Conservation (phyloP, 2,329 filamentous ascomycete species). For the Venturia aucupariae region DNA sequence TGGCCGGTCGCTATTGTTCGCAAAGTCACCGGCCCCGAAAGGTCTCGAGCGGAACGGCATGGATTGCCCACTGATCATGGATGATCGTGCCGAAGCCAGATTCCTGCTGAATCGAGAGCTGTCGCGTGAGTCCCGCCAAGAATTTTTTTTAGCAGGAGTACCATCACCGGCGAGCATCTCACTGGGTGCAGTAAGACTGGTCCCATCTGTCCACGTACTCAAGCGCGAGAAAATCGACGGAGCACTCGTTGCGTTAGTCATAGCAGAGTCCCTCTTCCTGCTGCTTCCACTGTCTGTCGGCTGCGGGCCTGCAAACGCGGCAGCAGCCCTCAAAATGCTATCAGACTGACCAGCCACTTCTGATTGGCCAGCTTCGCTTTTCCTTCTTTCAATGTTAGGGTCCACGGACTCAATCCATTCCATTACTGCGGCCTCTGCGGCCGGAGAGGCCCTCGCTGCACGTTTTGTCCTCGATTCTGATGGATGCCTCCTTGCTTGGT, state of each 20-base stretch:
- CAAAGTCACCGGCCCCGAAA: conserved; percentile 3
- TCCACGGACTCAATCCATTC: conserved; percentile 13
- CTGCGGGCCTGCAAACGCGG: conserved; percentile 3
- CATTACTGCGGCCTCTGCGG: conserved; percentile 5
- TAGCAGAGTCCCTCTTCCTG: conserved; percentile 12
- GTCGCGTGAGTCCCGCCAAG: conserved; percentile 10
- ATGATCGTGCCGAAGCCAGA: conserved; percentile 10
- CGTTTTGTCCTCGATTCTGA: background rate
- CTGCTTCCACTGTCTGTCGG: conserved; percentile 1
- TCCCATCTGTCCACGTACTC: conserved; percentile 11
- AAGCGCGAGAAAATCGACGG: conserved; percentile 11
- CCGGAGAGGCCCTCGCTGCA: background rate
- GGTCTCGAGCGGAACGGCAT: conserved; percentile 11
- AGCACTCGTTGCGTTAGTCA: conserved; percentile 7
- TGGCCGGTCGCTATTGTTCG: background rate
- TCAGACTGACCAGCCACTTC: background rate
- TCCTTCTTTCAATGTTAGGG: background rate
- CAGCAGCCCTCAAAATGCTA: conserved; percentile 5
- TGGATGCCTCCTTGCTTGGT: conserved; percentile 4
- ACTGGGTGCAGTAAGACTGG: conserved; percentile 9
- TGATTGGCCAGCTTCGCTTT: conserved; percentile 2
- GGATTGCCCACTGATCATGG: conserved; percentile 10
- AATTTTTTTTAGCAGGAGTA: background rate
- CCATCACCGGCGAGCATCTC: conserved; percentile 10
- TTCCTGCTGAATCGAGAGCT: conserved; percentile 8